These are phyloP conservation scores for Penicillium bovifimosum DNA, from an alignment of 495 filamentous ascomycete species.

Conservation along the genomic window DNA sequence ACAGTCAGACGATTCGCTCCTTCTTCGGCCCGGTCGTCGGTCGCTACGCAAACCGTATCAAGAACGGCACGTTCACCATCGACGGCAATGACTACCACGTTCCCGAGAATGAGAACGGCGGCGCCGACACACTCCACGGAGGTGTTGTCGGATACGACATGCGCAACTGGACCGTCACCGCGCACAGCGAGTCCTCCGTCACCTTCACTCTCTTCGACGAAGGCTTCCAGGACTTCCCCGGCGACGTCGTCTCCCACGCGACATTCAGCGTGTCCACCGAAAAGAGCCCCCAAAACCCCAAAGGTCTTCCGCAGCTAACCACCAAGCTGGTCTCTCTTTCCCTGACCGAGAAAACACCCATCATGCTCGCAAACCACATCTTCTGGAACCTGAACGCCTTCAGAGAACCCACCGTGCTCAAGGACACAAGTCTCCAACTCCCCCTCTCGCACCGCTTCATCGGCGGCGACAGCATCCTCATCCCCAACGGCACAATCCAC, in stretches of 20 bases:
- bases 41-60: slow-evolving; percentile 82
- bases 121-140: slow-evolving; percentile 71
- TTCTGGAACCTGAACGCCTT: slow-evolving; percentile 92
- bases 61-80: slow-evolving; percentile 73
- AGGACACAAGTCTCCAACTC: slow-evolving; percentile 65
- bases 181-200: slow-evolving; percentile 60
- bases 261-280: slow-evolving; percentile 57
- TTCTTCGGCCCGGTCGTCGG: slow-evolving; percentile 75
- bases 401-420: slow-evolving; percentile 57
- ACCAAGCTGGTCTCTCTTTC: slow-evolving; percentile 56
- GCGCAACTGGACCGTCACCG: slow-evolving; percentile 73
- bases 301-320: slow-evolving; percentile 41
- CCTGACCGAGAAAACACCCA: slow-evolving; percentile 71
- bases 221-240: slow-evolving; percentile 71
- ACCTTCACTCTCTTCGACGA: slow-evolving; percentile 76
- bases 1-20: slow-evolving; percentile 60
- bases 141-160: slow-evolving; percentile 77
- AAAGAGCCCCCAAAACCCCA: slow-evolving; percentile 33
- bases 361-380: slow-evolving; percentile 76
- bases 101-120: slow-evolving; percentile 64
- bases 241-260: slow-evolving; percentile 70
- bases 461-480: slow-evolving; percentile 67
- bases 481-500: slow-evolving; percentile 71
- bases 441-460: slow-evolving; percentile 66
- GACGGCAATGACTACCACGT: slow-evolving; percentile 61